Evolutionary conservation across 257 asterid genomes (phyloP).

Genomic region (Fraxinus cuspidata): DNA sequence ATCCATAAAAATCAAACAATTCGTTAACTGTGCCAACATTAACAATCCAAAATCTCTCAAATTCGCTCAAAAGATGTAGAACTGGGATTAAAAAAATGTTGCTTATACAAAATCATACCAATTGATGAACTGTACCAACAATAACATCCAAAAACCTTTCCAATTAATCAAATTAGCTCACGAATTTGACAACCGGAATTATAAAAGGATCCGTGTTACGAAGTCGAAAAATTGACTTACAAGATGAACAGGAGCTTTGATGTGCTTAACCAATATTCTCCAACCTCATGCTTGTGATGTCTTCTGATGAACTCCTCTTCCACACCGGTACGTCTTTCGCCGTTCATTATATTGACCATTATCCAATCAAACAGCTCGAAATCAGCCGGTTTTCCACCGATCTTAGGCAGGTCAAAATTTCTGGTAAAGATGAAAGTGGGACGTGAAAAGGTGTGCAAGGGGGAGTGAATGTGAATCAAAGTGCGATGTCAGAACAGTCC

Average conservation of each 20-base stretch:
- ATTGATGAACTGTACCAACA: not conserved
- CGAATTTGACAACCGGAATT: not conserved
- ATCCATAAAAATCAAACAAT: not conserved
- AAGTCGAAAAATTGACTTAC: slow-evolving; percentile 37
- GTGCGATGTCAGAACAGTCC: slow-evolving; percentile 41
- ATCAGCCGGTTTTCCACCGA: not conserved
- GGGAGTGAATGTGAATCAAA: slow-evolving; percentile 49
- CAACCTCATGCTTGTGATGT: slow-evolving; percentile 75
- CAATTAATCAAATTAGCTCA: not conserved
- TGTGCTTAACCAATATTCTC: slow-evolving; percentile 66
- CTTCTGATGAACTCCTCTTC: slow-evolving; percentile 70
- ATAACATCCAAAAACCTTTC: not conserved
- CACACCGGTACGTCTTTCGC: slow-evolving; percentile 41
- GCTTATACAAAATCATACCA: not conserved
- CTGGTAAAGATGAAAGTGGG: slow-evolving; percentile 2
- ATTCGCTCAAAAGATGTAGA: not conserved
- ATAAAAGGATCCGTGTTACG: not conserved
- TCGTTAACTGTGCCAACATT: not conserved
- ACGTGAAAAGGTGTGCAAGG: slow-evolving; percentile 22
- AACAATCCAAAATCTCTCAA: not conserved
- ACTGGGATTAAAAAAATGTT: too few relatives aligned
- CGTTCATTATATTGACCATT: slow-evolving; percentile 43
- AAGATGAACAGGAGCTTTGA: slow-evolving; percentile 86
- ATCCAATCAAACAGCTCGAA: not conserved
- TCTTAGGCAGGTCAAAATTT: not conserved